These are phyloP conservation scores for Solidago caesia DNA, from an alignment of 129 eudicot genomes.

Conservation along the genomic window DNA sequence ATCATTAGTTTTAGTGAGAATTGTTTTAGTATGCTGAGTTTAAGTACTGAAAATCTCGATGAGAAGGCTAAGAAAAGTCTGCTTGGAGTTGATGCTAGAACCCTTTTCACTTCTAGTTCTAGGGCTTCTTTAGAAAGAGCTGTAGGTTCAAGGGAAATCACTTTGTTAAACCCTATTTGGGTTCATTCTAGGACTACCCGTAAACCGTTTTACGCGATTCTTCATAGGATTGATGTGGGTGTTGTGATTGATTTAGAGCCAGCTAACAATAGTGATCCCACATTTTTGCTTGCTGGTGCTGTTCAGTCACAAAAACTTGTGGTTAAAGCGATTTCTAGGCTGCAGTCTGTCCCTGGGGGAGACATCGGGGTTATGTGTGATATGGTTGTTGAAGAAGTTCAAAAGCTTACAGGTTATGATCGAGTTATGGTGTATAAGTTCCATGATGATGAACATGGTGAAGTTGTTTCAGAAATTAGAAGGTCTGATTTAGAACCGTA, in stretches of 20 bases:
- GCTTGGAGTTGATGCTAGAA: slow-evolving; percentile 68
- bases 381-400: slow-evolving; percentile 65
- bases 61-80: slow-evolving; percentile 27
- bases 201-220: slow-evolving; percentile 65
- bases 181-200: slow-evolving; percentile 51
- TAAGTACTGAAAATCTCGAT: slow-evolving; percentile 30
- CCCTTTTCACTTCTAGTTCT: slow-evolving; percentile 53
- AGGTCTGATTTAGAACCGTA: slow-evolving; percentile 64
- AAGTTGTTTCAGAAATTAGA: slow-evolving; percentile 58
- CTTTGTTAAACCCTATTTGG: slow-evolving; percentile 65
- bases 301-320: slow-evolving; percentile 67
- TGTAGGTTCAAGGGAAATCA: slow-evolving; percentile 46
- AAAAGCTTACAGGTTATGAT: slow-evolving; percentile 66
- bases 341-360: slow-evolving; percentile 66
- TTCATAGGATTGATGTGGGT: slow-evolving; percentile 70
- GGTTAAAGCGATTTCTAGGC: slow-evolving; percentile 49
- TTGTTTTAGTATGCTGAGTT: slow-evolving; percentile 51
- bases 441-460: slow-evolving; percentile 81
- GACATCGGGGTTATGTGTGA: slow-evolving; percentile 63
- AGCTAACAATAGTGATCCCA: slow-evolving; percentile 51
- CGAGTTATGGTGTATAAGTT: slow-evolving; percentile 75
- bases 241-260: slow-evolving; percentile 80
- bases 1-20: slow-evolving; percentile 63
- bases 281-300: slow-evolving; percentile 52
- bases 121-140: slow-evolving; percentile 53